Evolutionary conservation across 2,329 filamentous ascomycete genomes (phyloP), one percentile per base, ranked within the genome.

Genomic region (Ophiognomonia clavigignenti-juglandacearum): DNA sequence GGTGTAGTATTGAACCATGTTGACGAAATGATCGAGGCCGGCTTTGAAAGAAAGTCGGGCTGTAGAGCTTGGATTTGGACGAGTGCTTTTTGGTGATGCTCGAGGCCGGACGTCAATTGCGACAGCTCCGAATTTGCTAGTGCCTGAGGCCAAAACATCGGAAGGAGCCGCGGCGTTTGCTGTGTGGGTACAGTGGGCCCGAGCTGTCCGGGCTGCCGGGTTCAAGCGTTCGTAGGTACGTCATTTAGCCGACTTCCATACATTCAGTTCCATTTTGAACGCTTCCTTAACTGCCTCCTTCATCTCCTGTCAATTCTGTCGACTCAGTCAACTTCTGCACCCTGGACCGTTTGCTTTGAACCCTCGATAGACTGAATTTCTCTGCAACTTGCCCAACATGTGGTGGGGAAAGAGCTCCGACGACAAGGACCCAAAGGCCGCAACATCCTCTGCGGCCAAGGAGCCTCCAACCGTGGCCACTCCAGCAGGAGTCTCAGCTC

Each of bases 1-100:
- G 56, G 63, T 72, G 71, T 82, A 82, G 58, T 64, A 67, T 55
- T 65, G 61, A 57, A 71, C 70, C 72, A 75, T 75, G 49, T 63
- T 72, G 67, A 56, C 59, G 31, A 61, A 59, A 58, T 37, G 56
- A 54, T 57, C 55, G 51, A 46, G 55, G 49, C 48, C 48, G 45
- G 46, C 51, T 53, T 50, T 50, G 44, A 51, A 50, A 53, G 56
- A 53, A 52, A 57, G 57, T 54, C 56, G 55, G 56, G 54, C 58
- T 54, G 57, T 58, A 54, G 51, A 50, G 54, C 56, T 54, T 56
- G 50, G 37, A 55, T 60, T 50, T 56, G 56, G 53, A 53, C 56
- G 26, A 22, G 20, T 31, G 38, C 18, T 48, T n/a, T 29, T 41
- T 59, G 62, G 62, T 57, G 61, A 54, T 53, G 52, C 56, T 56